Percentiles rank a stretch among this genome's conserved stretches.
phyloP scores from a whole-genome alignment of 73 alveolate species.

The Stentor coeruleus region DNA sequence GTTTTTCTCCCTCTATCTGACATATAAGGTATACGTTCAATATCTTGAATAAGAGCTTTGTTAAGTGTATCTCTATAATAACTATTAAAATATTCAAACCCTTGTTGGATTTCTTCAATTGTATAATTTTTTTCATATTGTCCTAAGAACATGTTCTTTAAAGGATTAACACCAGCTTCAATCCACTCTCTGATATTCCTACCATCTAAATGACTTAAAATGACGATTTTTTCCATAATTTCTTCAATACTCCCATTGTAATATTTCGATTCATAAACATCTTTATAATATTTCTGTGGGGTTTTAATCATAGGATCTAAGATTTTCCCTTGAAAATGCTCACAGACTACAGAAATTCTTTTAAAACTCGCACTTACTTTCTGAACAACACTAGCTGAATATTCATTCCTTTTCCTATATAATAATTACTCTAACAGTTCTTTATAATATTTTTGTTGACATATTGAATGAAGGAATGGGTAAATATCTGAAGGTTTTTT shows the following conservation, averaged over 20 bases:
- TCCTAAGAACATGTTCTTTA: neutral
- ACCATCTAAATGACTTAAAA: constrained; percentile 15
- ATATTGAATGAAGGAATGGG: neutral
- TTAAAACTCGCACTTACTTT: neutral
- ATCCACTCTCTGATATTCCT: neutral
- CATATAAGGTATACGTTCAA: neutral
- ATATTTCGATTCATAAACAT: neutral
- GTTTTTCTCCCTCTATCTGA: neutral
- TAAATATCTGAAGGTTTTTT: neutral
- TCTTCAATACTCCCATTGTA: constrained; percentile 6
- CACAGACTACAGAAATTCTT: neutral
- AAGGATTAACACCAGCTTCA: neutral
- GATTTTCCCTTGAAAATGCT: neutral
- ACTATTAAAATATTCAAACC: neutral
- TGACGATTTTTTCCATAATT: constrained; percentile 19
- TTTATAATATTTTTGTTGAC: neutral
- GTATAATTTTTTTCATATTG: neutral
- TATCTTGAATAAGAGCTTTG: neutral
- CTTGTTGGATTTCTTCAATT: neutral
- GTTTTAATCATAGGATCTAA: neutral
- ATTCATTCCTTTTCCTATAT: neutral
- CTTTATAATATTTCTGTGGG: neutral
- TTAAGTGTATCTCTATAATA: neutral
- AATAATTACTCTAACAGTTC: neutral
- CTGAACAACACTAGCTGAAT: constrained; percentile 9